These are phyloP conservation scores for Escallonia rubra DNA, from an alignment of 129 eudicot genomes.

Conservation along the genomic window DNA sequence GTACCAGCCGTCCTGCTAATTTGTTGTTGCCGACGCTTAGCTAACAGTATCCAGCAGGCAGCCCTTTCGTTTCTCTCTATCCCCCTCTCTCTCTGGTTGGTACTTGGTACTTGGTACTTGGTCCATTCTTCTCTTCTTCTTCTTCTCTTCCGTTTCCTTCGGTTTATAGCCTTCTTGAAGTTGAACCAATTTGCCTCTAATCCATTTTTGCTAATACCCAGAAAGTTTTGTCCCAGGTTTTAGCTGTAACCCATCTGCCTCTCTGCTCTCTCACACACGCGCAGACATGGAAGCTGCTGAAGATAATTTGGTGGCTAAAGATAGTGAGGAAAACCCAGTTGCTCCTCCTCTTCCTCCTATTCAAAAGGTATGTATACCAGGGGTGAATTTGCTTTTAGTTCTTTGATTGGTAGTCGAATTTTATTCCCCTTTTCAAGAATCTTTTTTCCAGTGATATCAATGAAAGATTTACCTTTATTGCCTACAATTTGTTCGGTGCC, in stretches of 20 bases:
- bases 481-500: neutral
- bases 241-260: no score
- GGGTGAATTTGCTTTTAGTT: neutral
- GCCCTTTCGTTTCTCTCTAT: neutral
- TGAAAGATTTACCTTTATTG: neutral
- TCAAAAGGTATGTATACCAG: slow-evolving; percentile 20
- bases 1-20: no score
- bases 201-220: no score
- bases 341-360: slow-evolving; percentile 20
- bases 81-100: neutral
- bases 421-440: no score
- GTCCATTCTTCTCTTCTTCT: neutral
- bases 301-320: slow-evolving; percentile 19
- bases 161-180: neutral
- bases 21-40: no score
- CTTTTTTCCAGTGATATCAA: no score
- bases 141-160: neutral
- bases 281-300: slow-evolving; percentile 17
- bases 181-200: no score
- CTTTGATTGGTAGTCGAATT: neutral
- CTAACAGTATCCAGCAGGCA: neutral
- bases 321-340: slow-evolving; percentile 20
- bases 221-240: no score
- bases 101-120: no score
- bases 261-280: neutral